Base-by-base conservation (phyloP, 768 basidiomycete genomes). In the Nidula microcarpa region DNA sequence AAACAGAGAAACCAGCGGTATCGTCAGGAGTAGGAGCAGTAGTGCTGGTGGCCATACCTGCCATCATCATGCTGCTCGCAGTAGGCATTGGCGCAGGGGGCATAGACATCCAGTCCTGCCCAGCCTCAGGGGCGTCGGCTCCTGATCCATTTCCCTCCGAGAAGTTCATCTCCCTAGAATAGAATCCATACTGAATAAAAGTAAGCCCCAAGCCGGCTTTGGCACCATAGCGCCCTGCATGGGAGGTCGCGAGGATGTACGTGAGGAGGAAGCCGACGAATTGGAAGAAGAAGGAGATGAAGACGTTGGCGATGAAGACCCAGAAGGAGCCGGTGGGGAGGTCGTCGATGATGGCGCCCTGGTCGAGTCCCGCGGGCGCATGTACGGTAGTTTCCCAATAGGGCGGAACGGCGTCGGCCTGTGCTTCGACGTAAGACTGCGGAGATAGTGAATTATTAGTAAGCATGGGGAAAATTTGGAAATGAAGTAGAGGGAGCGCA, bases 341-440 rank as follows among this genome's bases (percentile, higher is more conserved):
- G 53, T 94, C 89, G 55, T 96, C 95, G 58, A 99, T 87, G 66
- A 97, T 82, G 8, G 68, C 70, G 47, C 67, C 67, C 17, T 71
- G 68, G 47, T 80, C 78, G 36, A 77, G 52, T 30, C 76, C 72
- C 0, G 74, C 68, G 0, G 93, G 93, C 0, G 94, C 85, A 55
- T 95, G 90, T 7, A 98, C 83, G 0, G 93, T 94, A 1, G 91
- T 98, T 65, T 99, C 96, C 91, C 94, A 98, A 69, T 99, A 99
- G 0, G 93, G 82, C 0, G 97, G 97, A 0, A 90, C 94, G 0
- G 91, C 83, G 64, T 99, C 96, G 32, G 86, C 81, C 56, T 93
- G 86, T 2, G 96, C 97, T 13, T 86, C 80, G 10, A 86, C 78
- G 63, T 99, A 99, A 0, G 94, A 84, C 90, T 94, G 52, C 23